phyloP scores from a whole-genome alignment of 192 early-diverging fungal genomes.

The Oehlia diaphana region DNA sequence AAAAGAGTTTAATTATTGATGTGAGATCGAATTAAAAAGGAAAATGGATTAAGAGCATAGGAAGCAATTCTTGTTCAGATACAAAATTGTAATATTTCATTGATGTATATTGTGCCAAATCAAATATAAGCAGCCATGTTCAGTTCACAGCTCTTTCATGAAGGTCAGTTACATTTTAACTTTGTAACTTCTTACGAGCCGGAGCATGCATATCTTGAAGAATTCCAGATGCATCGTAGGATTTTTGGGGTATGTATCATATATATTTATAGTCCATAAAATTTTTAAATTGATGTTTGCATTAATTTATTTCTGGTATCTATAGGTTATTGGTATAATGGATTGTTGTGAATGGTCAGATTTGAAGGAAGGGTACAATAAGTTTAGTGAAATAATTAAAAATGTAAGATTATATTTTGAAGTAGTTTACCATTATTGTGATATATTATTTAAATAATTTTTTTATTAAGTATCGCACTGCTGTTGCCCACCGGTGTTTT shows the following conservation, averaged over 20 bases:
- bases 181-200: slow-evolving; percentile 66
- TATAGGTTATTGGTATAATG: slow-evolving; percentile 79
- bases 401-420: slow-evolving; percentile 47
- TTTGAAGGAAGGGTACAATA: slow-evolving; percentile 58
- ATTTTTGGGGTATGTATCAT: slow-evolving; percentile 63
- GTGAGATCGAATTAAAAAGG: not conserved
- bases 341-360: slow-evolving; percentile 70
- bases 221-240: slow-evolving; percentile 72
- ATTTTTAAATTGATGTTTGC: not conserved
- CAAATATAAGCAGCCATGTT: slow-evolving; percentile 48
- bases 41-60: not conserved
- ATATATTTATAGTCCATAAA: not conserved
- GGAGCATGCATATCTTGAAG: slow-evolving; percentile 73
- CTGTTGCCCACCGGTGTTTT: slow-evolving; percentile 72
- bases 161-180: slow-evolving; percentile 71
- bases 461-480: slow-evolving; percentile 61
- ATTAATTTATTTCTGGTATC: not conserved
- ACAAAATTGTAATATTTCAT: not conserved
- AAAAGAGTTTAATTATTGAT: not conserved
- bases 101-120: slow-evolving; percentile 10
- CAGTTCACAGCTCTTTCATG: slow-evolving; percentile 57
- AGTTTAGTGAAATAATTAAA: slow-evolving; percentile 58
- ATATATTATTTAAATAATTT: not conserved
- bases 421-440: not conserved
- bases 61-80: not conserved